These are phyloP conservation scores for Arthrobotrys sinensis DNA, from an alignment of 2,329 filamentous ascomycete species.

Conservation along the genomic window DNA sequence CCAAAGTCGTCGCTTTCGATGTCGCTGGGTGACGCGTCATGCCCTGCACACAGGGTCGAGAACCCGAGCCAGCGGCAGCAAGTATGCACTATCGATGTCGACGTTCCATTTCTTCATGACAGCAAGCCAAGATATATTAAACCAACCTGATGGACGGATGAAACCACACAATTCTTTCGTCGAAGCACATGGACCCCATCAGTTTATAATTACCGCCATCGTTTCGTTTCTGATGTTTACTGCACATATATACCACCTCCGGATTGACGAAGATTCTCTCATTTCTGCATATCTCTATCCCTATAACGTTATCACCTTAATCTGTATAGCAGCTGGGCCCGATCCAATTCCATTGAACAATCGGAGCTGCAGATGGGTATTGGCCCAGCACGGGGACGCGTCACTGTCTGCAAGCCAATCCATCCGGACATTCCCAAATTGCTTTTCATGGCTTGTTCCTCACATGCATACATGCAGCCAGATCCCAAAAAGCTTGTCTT, in stretches of 20 bases:
- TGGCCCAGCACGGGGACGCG: neutral
- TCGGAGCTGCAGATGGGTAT: no score
- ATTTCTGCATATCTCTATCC: no score
- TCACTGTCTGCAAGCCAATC: slow-evolving; percentile 18
- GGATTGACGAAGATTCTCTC: no score
- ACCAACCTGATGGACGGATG: no score
- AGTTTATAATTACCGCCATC: no score
- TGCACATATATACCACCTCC: no score
- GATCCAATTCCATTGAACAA: no score
- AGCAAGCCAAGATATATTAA: neutral
- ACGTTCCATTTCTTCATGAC: neutral
- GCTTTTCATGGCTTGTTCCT: neutral
- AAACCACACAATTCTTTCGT: no score
- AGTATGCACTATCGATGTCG: neutral
- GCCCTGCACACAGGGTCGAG: neutral
- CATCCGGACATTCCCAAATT: slow-evolving; percentile 3
- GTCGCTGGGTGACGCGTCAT: slow-evolving; percentile 24
- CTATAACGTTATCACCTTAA: no score
- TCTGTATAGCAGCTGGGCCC: no score
- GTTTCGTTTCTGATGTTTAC: no score
- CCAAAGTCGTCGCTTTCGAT: neutral
- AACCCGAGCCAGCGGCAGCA: neutral
- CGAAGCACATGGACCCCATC: no score
- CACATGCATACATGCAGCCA: neutral
- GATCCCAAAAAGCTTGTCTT: slow-evolving; percentile 11